A percentile compares a stretch with the other conserved stretches of the same genome.
These are phyloP conservation scores for Acaromyces ingoldii DNA, from an alignment of 1,284 basidiomycete species.

Conservation along the genomic window DNA sequence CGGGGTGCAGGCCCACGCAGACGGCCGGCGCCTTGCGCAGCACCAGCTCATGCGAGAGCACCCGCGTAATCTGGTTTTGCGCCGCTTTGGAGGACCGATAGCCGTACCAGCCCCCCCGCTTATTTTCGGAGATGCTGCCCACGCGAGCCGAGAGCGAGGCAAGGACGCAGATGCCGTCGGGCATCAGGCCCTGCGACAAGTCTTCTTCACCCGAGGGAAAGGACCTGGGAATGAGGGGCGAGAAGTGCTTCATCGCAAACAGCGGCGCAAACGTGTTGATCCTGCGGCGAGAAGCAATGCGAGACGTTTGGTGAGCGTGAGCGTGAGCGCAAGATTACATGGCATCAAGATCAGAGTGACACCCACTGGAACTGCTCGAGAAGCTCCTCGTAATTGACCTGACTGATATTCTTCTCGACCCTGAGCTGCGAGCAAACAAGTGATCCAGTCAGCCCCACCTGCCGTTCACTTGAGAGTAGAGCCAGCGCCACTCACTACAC, in stretches of 20 bases:
- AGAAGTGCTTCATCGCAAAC: slow-evolving; percentile 56
- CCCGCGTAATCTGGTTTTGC: slow-evolving; percentile 67
- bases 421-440: slow-evolving; percentile 52
- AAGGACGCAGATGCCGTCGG: slow-evolving; percentile 49
- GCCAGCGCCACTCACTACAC: slow-evolving; percentile 32
- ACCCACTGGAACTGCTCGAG: slow-evolving; percentile 50
- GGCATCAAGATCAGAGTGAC: neutral
- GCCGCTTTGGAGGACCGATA: slow-evolving; percentile 71
- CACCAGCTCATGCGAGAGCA: slow-evolving; percentile 64
- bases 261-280: slow-evolving; percentile 57
- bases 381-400: slow-evolving; percentile 57
- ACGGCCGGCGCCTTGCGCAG: slow-evolving; percentile 59
- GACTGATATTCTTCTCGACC: slow-evolving; percentile 60
- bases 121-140: slow-evolving; percentile 63
- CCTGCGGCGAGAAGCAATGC: slow-evolving; percentile 23
- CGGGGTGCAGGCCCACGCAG: slow-evolving; percentile 52
- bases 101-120: slow-evolving; percentile 65
- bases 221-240: slow-evolving; percentile 54
- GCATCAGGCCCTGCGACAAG: slow-evolving; percentile 45
- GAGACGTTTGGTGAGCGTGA: neutral
- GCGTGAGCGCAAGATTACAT: neutral
- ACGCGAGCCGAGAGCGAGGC: slow-evolving; percentile 60
- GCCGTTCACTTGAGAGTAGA: no score
- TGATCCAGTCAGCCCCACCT: no score
- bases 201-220: slow-evolving; percentile 43